These are phyloP conservation scores for Pseudocercospora ulei DNA, from an alignment of 2,329 filamentous ascomycete species.

Conservation along the genomic window DNA sequence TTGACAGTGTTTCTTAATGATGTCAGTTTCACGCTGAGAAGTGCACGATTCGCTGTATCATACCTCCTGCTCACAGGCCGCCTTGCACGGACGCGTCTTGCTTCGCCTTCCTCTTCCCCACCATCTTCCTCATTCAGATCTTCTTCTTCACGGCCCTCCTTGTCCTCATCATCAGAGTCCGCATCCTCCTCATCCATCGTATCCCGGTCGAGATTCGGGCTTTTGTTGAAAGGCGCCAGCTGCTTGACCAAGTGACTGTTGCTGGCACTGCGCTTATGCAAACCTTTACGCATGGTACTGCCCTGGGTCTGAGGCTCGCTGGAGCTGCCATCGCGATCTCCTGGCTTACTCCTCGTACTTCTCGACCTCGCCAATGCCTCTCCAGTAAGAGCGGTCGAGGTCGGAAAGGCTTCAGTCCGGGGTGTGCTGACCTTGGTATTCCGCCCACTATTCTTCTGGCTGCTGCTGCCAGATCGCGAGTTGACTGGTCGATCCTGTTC, in stretches of 20 bases:
- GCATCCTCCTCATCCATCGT: conserved; percentile 32
- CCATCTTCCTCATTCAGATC: conserved; percentile 7
- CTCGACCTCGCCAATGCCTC: conserved; percentile 38
- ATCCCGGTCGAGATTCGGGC: conserved; percentile 31
- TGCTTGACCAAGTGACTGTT: conserved; percentile 36
- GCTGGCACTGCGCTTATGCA: conserved; percentile 28
- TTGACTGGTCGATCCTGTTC: conserved; percentile 16
- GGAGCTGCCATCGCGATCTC: conserved; percentile 27
- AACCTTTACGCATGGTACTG: conserved; percentile 21
- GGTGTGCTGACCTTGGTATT: conserved; percentile 44
- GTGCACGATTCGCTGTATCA: neutral
- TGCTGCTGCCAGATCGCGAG: conserved; percentile 27
- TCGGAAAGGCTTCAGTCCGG: conserved; percentile 38
- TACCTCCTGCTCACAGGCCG: conserved; percentile 17
- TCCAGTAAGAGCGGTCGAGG: conserved; percentile 15
- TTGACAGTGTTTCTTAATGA: conserved; percentile 18
- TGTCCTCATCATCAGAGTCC: conserved; percentile 12
- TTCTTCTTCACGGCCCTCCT: conserved; percentile 6
- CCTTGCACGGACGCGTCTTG: conserved; percentile 17
- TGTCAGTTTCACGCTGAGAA: neutral
- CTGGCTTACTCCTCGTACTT: conserved; percentile 37
- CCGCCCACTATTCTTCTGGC: conserved; percentile 35
- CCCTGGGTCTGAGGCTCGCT: conserved; percentile 31
- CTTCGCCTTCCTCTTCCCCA: conserved; percentile 16
- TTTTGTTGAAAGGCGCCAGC: conserved; percentile 35